Evolutionary conservation across 2,329 filamentous ascomycete species (phyloP).

Genomic region (Fusarium sp.): DNA sequence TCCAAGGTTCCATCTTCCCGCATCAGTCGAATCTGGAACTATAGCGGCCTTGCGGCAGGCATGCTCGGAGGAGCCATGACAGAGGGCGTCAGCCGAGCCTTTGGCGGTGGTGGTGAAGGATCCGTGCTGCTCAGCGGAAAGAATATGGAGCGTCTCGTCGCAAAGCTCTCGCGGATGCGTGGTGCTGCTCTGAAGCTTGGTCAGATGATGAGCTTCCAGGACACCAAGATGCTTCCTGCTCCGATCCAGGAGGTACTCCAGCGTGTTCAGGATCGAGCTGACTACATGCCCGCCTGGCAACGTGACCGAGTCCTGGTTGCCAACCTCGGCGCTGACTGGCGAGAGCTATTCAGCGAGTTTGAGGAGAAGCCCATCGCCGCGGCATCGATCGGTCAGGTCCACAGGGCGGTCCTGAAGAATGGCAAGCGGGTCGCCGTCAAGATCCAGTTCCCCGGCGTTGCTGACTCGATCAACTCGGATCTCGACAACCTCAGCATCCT

Average conservation of each 20-base stretch:
- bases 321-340: slow-evolving; percentile 89
- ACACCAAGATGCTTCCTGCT: slow-evolving; percentile 92
- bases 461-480: slow-evolving; percentile 96
- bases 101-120: slow-evolving; percentile 77
- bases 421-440: slow-evolving; percentile 90
- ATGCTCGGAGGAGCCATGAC: slow-evolving; percentile 95
- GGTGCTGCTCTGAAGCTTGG: slow-evolving; percentile 97
- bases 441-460: slow-evolving; percentile 96
- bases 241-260: slow-evolving; percentile 92
- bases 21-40: slow-evolving; percentile 93
- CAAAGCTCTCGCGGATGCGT: slow-evolving; percentile 95
- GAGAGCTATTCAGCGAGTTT: slow-evolving; percentile 85
- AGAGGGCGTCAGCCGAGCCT: slow-evolving; percentile 85
- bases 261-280: slow-evolving; percentile 94
- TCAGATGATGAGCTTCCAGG: slow-evolving; percentile 98
- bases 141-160: slow-evolving; percentile 94
- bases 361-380: slow-evolving; percentile 94
- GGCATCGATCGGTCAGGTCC: slow-evolving; percentile 97
- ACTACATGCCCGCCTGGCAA: slow-evolving; percentile 98
- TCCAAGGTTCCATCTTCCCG: slow-evolving; percentile 92
- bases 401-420: slow-evolving; percentile 84
- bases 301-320: slow-evolving; percentile 85
- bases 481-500: slow-evolving; percentile 93
- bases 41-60: slow-evolving; percentile 90
- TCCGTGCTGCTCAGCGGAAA: slow-evolving; percentile 89